phyloP scores from a whole-genome alignment of 495 filamentous ascomycete species.

The Hyaloscypha bicolor region DNA sequence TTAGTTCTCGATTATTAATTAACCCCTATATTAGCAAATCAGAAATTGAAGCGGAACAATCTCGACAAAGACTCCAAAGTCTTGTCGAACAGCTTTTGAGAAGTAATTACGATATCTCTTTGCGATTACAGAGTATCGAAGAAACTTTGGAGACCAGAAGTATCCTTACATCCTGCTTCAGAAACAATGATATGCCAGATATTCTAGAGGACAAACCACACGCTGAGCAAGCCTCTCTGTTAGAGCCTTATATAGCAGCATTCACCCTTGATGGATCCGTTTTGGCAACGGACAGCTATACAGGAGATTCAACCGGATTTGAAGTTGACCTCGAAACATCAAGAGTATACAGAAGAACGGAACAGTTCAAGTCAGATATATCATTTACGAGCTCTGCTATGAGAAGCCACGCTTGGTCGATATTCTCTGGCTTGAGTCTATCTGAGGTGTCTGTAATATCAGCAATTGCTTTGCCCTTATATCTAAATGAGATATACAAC shows the following conservation, averaged over 20 bases:
- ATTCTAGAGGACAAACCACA: background rate
- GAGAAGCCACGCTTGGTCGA: conserved; percentile 17
- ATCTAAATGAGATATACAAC: conserved; percentile 40
- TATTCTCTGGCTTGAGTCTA: conserved; percentile 19
- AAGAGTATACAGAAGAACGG: conserved; percentile 12
- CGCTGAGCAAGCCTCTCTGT: background rate
- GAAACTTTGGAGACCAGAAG: background rate
- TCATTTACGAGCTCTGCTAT: conserved; percentile 9
- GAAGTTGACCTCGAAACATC: conserved; percentile 9
- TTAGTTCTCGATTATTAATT: background rate
- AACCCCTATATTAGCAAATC: background rate
- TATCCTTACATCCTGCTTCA: conserved; percentile 3
- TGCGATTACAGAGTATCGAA: conserved; percentile 1
- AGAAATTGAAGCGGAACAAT: background rate
- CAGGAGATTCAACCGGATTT: background rate
- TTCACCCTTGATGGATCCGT: no score
- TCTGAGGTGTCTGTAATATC: conserved; percentile 11
- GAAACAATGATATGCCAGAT: background rate
- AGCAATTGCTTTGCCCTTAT: conserved; percentile 4
- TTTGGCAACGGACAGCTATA: background rate
- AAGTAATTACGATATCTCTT: conserved; percentile 7
- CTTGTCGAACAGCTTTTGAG: conserved; percentile 2
- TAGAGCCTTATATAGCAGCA: no score
- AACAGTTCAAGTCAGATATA: background rate
- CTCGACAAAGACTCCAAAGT: background rate